Conservation (phyloP, 2,329 filamentous ascomycete species). For the Ascocoryne sarcoides region DNA sequence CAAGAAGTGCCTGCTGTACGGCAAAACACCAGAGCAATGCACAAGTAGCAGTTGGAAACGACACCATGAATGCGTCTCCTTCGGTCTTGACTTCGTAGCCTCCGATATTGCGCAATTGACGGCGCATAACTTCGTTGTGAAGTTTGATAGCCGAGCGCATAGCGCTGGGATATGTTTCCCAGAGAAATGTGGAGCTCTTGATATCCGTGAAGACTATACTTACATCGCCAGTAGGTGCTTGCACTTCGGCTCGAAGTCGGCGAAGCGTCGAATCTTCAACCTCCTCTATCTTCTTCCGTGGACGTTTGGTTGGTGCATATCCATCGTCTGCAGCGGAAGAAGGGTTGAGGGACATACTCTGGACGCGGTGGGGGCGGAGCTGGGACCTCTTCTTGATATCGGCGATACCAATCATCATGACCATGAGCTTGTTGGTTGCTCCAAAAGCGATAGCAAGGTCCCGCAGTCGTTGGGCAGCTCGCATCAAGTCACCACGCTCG, state of each 20-base stretch:
- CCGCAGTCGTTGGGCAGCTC: constrained; percentile 85
- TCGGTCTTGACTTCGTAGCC: constrained; percentile 99
- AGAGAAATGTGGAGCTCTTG: constrained; percentile 92
- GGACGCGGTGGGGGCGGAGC: constrained; percentile 59
- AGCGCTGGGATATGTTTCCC: constrained; percentile 89
- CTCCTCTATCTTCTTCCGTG: constrained; percentile 51
- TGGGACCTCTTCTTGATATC: constrained; percentile 83
- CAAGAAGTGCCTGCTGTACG: constrained; percentile 78
- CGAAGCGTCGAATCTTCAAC: constrained; percentile 81
- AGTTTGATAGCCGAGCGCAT: constrained; percentile 97
- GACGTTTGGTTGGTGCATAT: constrained; percentile 56
- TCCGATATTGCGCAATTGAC: constrained; percentile 85
- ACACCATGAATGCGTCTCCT: constrained; percentile 99
- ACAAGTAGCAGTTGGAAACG: constrained; percentile 91
- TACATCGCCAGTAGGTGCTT: constrained; percentile 82
- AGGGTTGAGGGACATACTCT: constrained; percentile 72
- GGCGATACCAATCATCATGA: constrained; percentile 93
- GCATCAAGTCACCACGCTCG: constrained; percentile 85
- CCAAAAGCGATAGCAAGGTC: constrained; percentile 95
- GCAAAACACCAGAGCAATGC: constrained; percentile 95
- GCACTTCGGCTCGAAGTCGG: constrained; percentile 80
- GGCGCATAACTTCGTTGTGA: constrained; percentile 94
- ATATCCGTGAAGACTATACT: constrained; percentile 98
- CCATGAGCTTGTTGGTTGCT: constrained; percentile 91
- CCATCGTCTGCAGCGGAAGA: constrained; percentile 64